Evolutionary conservation across 1,139 yeast species (phyloP).

Genomic region (Candida sp.): DNA sequence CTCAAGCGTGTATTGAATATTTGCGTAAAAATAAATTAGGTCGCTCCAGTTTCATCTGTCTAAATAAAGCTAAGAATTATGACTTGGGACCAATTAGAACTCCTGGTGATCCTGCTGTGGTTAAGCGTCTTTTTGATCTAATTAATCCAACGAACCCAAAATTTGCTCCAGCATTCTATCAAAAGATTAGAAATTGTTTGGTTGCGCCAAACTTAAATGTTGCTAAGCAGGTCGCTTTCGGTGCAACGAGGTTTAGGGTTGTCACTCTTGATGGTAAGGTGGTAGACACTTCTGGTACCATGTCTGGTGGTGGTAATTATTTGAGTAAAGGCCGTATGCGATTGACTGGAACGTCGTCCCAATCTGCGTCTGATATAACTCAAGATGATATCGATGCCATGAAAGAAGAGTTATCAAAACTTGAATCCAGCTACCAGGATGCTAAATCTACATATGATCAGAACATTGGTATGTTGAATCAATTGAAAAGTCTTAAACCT

Average conservation of each 20-base stretch:
- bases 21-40: constrained; percentile 84
- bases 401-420: constrained; percentile 48
- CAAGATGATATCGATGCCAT: constrained; percentile 58
- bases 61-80: constrained; percentile 69
- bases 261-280: constrained; percentile 92
- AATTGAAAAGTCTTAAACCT: constrained; percentile 64
- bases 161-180: constrained; percentile 86
- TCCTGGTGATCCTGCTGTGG: constrained; percentile 63
- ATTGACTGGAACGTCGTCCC: constrained; percentile 29
- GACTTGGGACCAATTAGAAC: constrained; percentile 61
- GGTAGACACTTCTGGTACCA: constrained; percentile 94
- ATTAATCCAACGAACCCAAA: constrained; percentile 62
- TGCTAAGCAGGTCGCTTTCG: constrained; percentile 89
- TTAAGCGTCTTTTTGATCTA: constrained; percentile 82
- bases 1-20: constrained; percentile 87
- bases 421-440: constrained; percentile 54
- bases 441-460: constrained; percentile 53
- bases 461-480: constrained; percentile 58
- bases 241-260: constrained; percentile 75
- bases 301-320: constrained; percentile 92
- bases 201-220: constrained; percentile 78
- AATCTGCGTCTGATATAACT: constrained; percentile 27
- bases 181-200: constrained; percentile 80
- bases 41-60: constrained; percentile 81
- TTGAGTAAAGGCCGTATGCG: constrained; percentile 67